phyloP scores from a whole-genome alignment of 495 filamentous ascomycete genomes.

The Pyrenula massariospora region DNA sequence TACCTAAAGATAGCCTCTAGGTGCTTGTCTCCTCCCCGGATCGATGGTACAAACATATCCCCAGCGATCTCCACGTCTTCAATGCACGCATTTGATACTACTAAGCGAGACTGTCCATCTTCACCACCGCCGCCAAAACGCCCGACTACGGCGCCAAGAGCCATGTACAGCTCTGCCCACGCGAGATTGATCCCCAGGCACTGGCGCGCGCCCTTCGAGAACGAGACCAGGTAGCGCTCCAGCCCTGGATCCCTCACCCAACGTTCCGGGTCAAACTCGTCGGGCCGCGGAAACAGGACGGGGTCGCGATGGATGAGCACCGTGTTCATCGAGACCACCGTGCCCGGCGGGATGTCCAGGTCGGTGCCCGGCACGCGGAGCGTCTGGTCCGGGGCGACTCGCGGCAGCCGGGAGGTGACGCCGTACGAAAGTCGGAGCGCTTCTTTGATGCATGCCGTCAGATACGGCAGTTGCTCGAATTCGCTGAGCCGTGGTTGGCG shows the following conservation, averaged over 20 bases:
- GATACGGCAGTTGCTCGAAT: conserved; percentile 20
- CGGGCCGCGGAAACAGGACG: conserved; percentile 40
- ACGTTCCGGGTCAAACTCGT: conserved; percentile 47
- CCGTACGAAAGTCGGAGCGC: conserved; percentile 6
- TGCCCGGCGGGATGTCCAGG: background rate
- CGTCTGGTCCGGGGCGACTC: background rate
- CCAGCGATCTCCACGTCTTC: too few relatives aligned
- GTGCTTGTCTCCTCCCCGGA: too few relatives aligned
- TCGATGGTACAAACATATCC: too few relatives aligned
- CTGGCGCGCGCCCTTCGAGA: conserved; percentile 22
- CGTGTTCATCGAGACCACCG: conserved; percentile 15
- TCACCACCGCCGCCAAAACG: background rate
- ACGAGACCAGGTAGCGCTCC: conserved; percentile 21
- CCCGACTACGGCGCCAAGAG: background rate
- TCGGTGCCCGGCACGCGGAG: background rate
- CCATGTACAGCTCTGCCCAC: background rate
- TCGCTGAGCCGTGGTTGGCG: conserved; percentile 8
- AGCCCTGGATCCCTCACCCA: conserved; percentile 38
- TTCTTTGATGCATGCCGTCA: conserved; percentile 7
- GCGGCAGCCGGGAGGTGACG: background rate
- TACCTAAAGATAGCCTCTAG: too few relatives aligned
- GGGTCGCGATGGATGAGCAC: conserved; percentile 22
- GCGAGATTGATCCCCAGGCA: conserved; percentile 20
- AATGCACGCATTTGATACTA: too few relatives aligned
- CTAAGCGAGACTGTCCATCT: too few relatives aligned